phyloP scores from a whole-genome alignment of 495 filamentous ascomycete genomes.

The Neurospora intermedia region DNA sequence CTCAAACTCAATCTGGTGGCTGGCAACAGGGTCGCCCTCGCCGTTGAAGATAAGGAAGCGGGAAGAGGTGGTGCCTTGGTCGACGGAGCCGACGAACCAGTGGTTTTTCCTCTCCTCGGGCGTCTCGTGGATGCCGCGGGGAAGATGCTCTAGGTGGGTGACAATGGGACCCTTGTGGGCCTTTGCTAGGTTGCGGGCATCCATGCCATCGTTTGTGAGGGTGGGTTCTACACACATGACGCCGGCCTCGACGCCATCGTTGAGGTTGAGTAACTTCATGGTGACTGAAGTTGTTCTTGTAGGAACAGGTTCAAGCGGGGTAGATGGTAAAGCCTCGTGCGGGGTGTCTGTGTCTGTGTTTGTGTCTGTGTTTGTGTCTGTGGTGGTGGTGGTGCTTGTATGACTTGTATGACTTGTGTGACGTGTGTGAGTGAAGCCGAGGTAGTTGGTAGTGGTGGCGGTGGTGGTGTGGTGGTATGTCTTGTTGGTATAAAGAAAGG shows the following conservation, averaged over 20 bases:
- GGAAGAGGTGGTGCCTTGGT: slow-evolving; percentile 88
- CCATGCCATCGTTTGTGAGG: not conserved
- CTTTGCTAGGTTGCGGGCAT: not conserved
- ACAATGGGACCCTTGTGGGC: not conserved
- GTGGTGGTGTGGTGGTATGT: not conserved
- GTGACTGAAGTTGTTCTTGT: not conserved
- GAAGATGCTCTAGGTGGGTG: slow-evolving; percentile 17
- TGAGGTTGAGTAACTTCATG: not conserved
- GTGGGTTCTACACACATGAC: not conserved
- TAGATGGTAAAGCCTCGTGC: not conserved
- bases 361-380: not conserved
- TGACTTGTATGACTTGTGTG: not conserved
- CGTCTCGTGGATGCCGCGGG: slow-evolving; percentile 19
- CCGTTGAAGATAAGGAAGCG: slow-evolving; percentile 88
- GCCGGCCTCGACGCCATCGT: not conserved
- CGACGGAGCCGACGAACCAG: slow-evolving; percentile 55
- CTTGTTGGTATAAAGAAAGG: not conserved
- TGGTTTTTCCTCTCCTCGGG: slow-evolving; percentile 17
- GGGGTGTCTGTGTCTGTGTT: not conserved
- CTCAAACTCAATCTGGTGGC: slow-evolving; percentile 85
- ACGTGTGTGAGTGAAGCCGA: not conserved
- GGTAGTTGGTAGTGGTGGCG: not conserved
- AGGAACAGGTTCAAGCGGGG: not conserved
- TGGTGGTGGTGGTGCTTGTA: not conserved
- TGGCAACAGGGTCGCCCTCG: slow-evolving; percentile 66